Evolutionary conservation across 2,329 filamentous ascomycete species (phyloP).

Genomic region (Penicillium palitans): DNA sequence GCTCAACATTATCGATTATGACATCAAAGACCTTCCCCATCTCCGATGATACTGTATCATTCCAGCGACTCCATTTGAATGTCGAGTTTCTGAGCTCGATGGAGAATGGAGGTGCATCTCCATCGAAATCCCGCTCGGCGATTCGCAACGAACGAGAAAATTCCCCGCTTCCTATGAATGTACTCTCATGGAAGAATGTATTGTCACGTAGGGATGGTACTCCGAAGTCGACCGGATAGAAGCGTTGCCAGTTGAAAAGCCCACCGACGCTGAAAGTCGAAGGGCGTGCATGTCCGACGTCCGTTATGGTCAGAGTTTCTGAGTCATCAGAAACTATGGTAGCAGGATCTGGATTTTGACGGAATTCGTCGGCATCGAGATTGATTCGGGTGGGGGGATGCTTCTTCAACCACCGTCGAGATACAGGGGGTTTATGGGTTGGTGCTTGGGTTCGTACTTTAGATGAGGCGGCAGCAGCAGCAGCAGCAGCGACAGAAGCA

Average conservation of each 20-base stretch:
- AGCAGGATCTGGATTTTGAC: constrained; percentile 45
- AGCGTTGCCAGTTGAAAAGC: constrained; percentile 50
- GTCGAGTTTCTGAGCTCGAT: constrained; percentile 39
- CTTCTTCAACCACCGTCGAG: constrained; percentile 38
- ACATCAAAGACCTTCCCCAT: constrained; percentile 40
- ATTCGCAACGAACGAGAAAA: constrained; percentile 50
- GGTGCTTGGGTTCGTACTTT: neutral
- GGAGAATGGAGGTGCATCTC: constrained; percentile 38
- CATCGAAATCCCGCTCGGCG: constrained; percentile 46
- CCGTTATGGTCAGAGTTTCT: constrained; percentile 6
- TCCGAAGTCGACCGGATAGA: constrained; percentile 57
- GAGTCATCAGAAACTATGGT: constrained; percentile 25
- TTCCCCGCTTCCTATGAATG: constrained; percentile 60
- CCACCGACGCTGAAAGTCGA: constrained; percentile 38
- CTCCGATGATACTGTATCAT: constrained; percentile 54
- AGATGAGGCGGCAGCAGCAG: neutral
- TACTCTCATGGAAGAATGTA: constrained; percentile 57
- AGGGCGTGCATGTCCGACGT: neutral
- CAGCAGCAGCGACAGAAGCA: neutral
- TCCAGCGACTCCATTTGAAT: constrained; percentile 56
- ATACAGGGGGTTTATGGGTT: constrained; percentile 4
- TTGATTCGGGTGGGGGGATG: constrained; percentile 48
- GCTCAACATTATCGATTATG: constrained; percentile 31
- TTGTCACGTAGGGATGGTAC: constrained; percentile 51
- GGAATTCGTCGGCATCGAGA: constrained; percentile 41